phyloP scores from a whole-genome alignment of 2,329 filamentous ascomycete genomes.

The Apiospora sp. region DNA sequence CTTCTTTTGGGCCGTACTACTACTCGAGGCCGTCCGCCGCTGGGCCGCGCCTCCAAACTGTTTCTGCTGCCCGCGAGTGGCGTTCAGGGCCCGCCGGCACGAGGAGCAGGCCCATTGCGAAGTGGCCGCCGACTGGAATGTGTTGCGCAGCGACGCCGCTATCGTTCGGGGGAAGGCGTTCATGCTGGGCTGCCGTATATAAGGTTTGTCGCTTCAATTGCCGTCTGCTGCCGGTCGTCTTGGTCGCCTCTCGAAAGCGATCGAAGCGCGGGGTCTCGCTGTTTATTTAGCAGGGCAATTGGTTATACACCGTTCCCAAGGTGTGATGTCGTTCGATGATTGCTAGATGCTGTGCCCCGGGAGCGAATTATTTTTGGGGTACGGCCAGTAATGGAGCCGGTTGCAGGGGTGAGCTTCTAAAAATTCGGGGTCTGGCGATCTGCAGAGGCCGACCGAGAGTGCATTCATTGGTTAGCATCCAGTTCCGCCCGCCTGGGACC shows the following conservation, averaged over 20 bases:
- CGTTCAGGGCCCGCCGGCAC: conserved; percentile 37
- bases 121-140: conserved; percentile 4
- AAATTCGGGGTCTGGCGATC: conserved; percentile 19
- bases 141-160: conserved; percentile 20
- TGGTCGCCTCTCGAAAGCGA: not conserved
- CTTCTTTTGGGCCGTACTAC: conserved; percentile 35
- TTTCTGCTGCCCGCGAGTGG: conserved; percentile 26
- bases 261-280: not conserved
- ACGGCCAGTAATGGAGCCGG: conserved; percentile 5
- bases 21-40: conserved; percentile 37
- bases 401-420: conserved; percentile 20
- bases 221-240: not conserved
- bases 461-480: not conserved
- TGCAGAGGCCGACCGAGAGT: conserved; percentile 6
- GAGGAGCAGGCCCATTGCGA: conserved; percentile 42
- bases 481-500: not conserved
- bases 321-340: conserved; percentile 24
- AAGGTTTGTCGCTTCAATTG: not conserved
- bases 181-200: conserved; percentile 30
- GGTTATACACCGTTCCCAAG: not conserved
- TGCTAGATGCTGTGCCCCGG: conserved; percentile 7
- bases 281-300: not conserved
- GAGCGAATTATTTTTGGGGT: conserved; percentile 20
- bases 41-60: conserved; percentile 30
- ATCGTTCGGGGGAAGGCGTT: conserved; percentile 27